Evolutionary conservation across 176 grass and related monocot genomes (phyloP).

Genomic region (Pontederia paniculata): DNA sequence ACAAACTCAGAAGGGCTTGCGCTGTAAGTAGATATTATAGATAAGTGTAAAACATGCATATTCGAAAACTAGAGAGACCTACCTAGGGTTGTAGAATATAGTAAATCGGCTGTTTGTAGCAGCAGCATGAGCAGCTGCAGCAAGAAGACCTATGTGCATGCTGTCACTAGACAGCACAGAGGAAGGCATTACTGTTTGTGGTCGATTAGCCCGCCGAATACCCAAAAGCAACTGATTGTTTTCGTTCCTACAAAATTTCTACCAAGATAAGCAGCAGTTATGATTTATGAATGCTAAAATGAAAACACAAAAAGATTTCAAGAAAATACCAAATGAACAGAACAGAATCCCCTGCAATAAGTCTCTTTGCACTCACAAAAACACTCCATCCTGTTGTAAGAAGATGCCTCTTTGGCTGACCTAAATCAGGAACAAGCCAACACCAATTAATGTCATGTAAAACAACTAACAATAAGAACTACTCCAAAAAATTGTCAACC

Average conservation of each 20-base stretch:
- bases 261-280: neutral
- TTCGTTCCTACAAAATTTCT: conserved; percentile 49
- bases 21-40: conserved; percentile 32
- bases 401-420: conserved; percentile 97
- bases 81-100: conserved; percentile 99
- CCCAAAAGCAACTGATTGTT: conserved; percentile 95
- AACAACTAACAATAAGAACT: neutral
- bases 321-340: conserved; percentile 83
- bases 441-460: neutral
- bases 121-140: conserved; percentile 93
- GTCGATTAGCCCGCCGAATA: conserved; percentile 75
- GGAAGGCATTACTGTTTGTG: conserved; percentile 96
- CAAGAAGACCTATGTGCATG: conserved; percentile 99
- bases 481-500: neutral
- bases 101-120: conserved; percentile 96
- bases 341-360: conserved; percentile 89
- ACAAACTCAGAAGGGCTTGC: conserved; percentile 97
- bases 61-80: neutral
- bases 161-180: conserved; percentile 96
- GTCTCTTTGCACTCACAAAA: conserved; percentile 99
- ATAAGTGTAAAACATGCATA: neutral
- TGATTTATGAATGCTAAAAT: neutral
- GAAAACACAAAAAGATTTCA: neutral
- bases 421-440: conserved; percentile 39
- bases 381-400: conserved; percentile 97